Conservation (phyloP, 1,284 basidiomycete genomes). For the Cutaneotrichosporon sp. region DNA sequence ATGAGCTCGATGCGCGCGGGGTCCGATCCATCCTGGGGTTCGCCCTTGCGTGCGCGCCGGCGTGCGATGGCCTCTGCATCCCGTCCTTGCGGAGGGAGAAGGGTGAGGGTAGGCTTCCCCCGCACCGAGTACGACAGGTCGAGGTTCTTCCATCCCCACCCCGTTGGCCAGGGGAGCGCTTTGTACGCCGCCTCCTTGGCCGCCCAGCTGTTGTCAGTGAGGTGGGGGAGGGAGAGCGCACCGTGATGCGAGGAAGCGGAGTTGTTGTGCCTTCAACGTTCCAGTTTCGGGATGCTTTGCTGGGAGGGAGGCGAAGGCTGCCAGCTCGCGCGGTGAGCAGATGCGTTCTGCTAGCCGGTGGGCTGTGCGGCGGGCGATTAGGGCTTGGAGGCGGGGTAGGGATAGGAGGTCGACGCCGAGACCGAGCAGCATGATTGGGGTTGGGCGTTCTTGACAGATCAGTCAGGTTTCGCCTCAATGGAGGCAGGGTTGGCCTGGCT, state of each 20-base stretch:
- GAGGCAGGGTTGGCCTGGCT: not conserved
- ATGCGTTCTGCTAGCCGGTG: conserved; percentile 62
- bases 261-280: conserved; percentile 1
- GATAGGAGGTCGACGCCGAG: conserved; percentile 76
- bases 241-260: conserved; percentile 18
- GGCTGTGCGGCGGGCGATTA: conserved; percentile 60
- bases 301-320: not conserved
- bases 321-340: conserved; percentile 56
- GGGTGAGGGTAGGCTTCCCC: conserved; percentile 30
- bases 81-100: conserved; percentile 11
- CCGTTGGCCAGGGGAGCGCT: conserved; percentile 63
- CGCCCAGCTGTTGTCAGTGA: conserved; percentile 62
- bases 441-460: not conserved
- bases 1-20: not conserved
- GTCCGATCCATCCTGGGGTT: not conserved
- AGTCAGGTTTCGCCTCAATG: not conserved
- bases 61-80: not conserved
- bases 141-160: conserved; percentile 73
- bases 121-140: conserved; percentile 33
- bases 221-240: not conserved
- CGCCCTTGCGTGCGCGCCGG: not conserved
- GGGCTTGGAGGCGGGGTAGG: conserved; percentile 62
- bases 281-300: conserved; percentile 14
- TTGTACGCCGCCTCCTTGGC: conserved; percentile 90
- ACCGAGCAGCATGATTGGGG: conserved; percentile 60